These are phyloP conservation scores for Starmerella apicola DNA, from an alignment of 805 yeast species.

Conservation along the genomic window DNA sequence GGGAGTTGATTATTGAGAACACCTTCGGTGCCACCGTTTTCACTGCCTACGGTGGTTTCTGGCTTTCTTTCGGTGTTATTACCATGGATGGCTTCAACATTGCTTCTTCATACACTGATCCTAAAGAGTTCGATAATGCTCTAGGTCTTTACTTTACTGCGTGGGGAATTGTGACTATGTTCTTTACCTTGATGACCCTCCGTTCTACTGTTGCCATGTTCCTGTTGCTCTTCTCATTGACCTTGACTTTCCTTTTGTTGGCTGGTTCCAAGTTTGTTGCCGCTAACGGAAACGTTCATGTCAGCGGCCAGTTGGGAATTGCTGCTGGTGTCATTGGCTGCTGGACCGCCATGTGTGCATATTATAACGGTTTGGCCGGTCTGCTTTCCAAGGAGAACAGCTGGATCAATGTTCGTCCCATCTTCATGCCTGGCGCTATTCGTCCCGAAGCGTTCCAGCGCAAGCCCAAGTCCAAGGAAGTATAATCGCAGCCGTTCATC, in stretches of 20 bases:
- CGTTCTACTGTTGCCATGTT: conserved; percentile 57
- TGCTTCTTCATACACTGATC: conserved; percentile 30
- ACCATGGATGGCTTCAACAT: conserved; percentile 42
- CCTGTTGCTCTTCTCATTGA: conserved; percentile 40
- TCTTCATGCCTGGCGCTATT: conserved; percentile 35
- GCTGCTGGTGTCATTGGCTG: conserved; percentile 58
- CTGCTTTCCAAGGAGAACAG: conserved; percentile 47
- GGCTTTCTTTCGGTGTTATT: conserved; percentile 54
- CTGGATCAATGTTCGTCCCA: conserved; percentile 40
- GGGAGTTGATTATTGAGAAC: conserved; percentile 53
- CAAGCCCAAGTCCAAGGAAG: conserved; percentile 1
- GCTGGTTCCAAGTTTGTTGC: conserved; percentile 38
- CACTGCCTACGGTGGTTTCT: conserved; percentile 43
- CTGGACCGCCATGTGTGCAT: conserved; percentile 43
- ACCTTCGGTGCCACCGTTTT: conserved; percentile 49
- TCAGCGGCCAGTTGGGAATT: conserved; percentile 31
- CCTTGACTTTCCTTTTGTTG: conserved; percentile 43
- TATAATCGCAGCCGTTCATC: no score
- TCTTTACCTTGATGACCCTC: conserved; percentile 42
- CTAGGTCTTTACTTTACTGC: conserved; percentile 48
- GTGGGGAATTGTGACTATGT: conserved; percentile 52
- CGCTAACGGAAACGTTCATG: conserved; percentile 16
- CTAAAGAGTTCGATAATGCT: conserved; percentile 31
- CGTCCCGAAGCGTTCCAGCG: conserved; percentile 10
- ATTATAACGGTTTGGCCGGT: conserved; percentile 54